A percentile compares a stretch with the other conserved stretches of the same genome.
phyloP scores from a whole-genome alignment of 2,329 filamentous ascomycete genomes.

The Lecanicillium sp. region DNA sequence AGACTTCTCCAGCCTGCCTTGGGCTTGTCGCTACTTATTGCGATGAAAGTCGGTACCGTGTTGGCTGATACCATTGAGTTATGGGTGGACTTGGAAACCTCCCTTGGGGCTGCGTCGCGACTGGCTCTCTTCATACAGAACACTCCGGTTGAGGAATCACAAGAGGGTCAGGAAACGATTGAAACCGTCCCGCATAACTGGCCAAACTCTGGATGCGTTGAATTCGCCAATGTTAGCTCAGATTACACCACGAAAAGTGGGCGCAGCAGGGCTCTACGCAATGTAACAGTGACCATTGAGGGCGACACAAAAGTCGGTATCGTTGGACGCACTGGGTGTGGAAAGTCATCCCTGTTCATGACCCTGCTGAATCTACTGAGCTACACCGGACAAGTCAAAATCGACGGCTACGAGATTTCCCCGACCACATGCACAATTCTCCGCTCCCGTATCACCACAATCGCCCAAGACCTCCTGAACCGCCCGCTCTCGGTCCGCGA shows the following conservation, averaged over 20 bases:
- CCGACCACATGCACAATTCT: not conserved
- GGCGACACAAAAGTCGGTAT: too few relatives aligned
- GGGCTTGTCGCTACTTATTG: too few relatives aligned
- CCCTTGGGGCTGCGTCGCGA: not conserved
- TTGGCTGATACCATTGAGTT: not conserved
- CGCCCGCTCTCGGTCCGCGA: not conserved
- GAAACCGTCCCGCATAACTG: not conserved
- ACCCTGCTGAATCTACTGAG: not conserved
- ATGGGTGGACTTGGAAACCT: not conserved
- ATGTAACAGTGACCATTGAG: not conserved
- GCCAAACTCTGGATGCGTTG: not conserved
- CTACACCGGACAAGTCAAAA: not conserved
- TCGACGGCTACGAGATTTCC: slow-evolving; percentile 1
- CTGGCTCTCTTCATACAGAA: not conserved
- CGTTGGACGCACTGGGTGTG: not conserved
- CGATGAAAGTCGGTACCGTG: too few relatives aligned
- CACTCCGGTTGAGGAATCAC: not conserved
- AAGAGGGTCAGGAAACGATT: too few relatives aligned
- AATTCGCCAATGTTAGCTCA: not conserved
- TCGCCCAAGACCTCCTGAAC: not conserved
- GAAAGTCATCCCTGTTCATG: not conserved
- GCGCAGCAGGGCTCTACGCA: not conserved
- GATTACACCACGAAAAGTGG: not conserved
- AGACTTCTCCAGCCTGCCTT: too few relatives aligned
- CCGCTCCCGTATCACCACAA: slow-evolving; percentile 1